Evolutionary conservation across 192 early-diverging fungal species (phyloP).

Genomic region (Podila epigama): DNA sequence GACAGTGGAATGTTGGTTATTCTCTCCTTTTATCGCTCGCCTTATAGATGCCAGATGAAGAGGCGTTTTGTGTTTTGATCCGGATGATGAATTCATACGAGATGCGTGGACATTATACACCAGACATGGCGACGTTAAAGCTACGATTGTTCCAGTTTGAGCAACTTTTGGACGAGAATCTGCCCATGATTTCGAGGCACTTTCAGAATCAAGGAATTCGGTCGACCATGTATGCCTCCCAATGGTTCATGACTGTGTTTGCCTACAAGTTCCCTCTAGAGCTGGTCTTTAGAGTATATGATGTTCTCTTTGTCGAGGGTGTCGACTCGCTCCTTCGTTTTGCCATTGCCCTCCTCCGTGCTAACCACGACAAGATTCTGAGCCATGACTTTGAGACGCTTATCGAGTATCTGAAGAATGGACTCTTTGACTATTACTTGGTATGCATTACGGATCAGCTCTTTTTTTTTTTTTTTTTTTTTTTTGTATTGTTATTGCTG

Average conservation of each 20-base stretch:
- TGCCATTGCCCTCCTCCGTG: constrained; percentile 85
- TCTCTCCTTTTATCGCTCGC: neutral
- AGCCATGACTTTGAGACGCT: constrained; percentile 87
- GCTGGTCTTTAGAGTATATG: constrained; percentile 90
- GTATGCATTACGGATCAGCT: constrained; percentile 57
- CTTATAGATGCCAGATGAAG: constrained; percentile 94
- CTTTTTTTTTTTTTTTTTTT: neutral
- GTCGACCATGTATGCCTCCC: constrained; percentile 95
- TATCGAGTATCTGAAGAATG: constrained; percentile 88
- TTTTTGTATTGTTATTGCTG: no score
- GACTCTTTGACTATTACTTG: constrained; percentile 86
- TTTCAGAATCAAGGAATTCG: constrained; percentile 83
- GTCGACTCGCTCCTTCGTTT: constrained; percentile 88
- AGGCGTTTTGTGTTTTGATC: constrained; percentile 94
- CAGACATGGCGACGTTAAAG: constrained; percentile 89
- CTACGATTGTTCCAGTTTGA: constrained; percentile 92
- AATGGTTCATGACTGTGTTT: constrained; percentile 99
- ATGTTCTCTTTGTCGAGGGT: constrained; percentile 94
- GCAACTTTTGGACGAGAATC: constrained; percentile 78
- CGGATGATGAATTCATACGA: constrained; percentile 88
- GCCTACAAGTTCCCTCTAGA: constrained; percentile 98
- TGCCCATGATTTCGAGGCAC: constrained; percentile 83
- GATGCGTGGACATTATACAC: constrained; percentile 89
- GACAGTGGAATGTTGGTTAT: neutral
- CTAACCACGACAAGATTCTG: constrained; percentile 81